These are phyloP conservation scores for Xylaria sp. DNA, from an alignment of 2,329 filamentous ascomycete species.

Conservation along the genomic window DNA sequence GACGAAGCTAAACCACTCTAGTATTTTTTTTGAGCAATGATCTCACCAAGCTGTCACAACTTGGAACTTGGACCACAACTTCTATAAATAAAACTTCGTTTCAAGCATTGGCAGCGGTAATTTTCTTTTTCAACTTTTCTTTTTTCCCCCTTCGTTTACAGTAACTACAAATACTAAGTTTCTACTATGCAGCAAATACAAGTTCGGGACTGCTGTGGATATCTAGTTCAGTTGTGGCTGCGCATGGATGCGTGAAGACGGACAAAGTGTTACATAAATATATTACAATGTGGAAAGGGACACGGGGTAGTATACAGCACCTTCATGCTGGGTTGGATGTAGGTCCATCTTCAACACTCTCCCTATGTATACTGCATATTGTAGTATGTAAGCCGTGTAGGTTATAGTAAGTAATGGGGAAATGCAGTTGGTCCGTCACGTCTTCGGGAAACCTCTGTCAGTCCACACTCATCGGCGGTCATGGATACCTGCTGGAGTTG, in stretches of 20 bases:
- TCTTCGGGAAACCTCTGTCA: conserved; percentile 3
- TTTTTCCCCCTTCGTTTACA: no score
- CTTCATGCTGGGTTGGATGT: no score
- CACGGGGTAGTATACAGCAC: background rate
- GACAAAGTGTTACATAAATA: background rate
- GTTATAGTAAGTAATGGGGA: no score
- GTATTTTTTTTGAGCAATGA: background rate
- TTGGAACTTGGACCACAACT: no score
- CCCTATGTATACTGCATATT: background rate
- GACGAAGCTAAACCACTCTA: background rate
- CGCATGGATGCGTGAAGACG: no score
- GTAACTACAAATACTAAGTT: no score
- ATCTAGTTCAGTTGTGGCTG: no score
- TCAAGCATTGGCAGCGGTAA: background rate
- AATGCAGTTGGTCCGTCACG: conserved; percentile 7
- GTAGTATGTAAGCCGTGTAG: background rate
- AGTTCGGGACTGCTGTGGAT: no score
- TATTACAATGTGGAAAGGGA: background rate
- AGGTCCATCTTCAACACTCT: conserved; percentile 4
- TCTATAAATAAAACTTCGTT: background rate
- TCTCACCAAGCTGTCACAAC: background rate
- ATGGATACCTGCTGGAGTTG: background rate
- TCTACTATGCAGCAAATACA: no score
- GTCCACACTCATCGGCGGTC: conserved; percentile 9
- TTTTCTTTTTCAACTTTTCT: no score